These are phyloP conservation scores for Testicularia cyperi DNA, from an alignment of 1,284 basidiomycete genomes.

Conservation along the genomic window DNA sequence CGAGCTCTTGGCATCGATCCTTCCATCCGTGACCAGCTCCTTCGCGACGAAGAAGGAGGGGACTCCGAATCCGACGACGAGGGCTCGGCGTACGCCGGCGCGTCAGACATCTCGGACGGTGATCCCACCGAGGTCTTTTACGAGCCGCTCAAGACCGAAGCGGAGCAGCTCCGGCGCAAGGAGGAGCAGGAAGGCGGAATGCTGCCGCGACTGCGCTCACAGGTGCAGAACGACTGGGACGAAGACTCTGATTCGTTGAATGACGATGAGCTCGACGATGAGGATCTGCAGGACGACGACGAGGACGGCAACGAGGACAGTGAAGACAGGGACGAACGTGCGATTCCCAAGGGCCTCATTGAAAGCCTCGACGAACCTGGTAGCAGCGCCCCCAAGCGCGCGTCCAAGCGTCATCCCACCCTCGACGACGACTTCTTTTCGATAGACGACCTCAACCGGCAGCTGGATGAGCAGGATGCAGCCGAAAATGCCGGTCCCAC, in stretches of 20 bases:
- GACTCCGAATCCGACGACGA: constrained; percentile 45
- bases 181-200: constrained; percentile 44
- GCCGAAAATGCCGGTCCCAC: constrained; percentile 64
- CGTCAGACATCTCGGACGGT: constrained; percentile 54
- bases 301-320: constrained; percentile 20
- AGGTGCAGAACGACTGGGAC: constrained; percentile 15
- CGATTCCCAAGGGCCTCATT: constrained; percentile 61
- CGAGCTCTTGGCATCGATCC: constrained; percentile 46
- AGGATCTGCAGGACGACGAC: constrained; percentile 29
- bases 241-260: constrained; percentile 11
- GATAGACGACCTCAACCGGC: constrained; percentile 81
- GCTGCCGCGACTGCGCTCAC: constrained; percentile 29
- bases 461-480: constrained; percentile 79
- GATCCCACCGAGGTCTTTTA: constrained; percentile 45
- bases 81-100: constrained; percentile 44
- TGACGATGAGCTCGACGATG: constrained; percentile 17
- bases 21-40: constrained; percentile 18
- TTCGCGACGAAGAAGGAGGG: constrained; percentile 27
- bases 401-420: constrained; percentile 63
- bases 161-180: constrained; percentile 48
- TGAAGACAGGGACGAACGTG: constrained; percentile 39
- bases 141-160: constrained; percentile 54
- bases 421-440: constrained; percentile 95
- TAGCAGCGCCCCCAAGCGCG: constrained; percentile 6
- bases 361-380: constrained; percentile 44